These are phyloP conservation scores for Senna tora DNA, from an alignment of 306 rosid genomes.

Conservation along the genomic window DNA sequence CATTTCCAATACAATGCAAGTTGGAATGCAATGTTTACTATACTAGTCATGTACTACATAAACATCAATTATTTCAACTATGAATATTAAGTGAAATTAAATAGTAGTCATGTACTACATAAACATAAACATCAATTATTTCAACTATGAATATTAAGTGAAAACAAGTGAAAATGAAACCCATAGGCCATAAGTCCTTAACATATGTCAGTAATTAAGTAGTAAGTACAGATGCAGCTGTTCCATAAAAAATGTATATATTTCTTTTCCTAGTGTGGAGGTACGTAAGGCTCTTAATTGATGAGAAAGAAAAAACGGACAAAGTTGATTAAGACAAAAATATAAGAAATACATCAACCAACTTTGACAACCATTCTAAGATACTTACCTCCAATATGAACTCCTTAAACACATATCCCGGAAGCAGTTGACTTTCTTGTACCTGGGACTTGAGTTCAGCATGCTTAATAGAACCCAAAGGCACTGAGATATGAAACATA, in stretches of 20 bases:
- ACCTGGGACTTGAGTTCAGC: constrained; percentile 40
- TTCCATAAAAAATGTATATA: no score
- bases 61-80: neutral
- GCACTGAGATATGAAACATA: constrained; percentile 38
- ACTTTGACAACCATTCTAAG: neutral
- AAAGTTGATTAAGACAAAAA: neutral
- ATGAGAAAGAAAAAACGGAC: neutral
- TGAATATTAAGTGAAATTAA: no score
- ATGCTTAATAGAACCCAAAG: constrained; percentile 40
- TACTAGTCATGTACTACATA: neutral
- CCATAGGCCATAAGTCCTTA: no score
- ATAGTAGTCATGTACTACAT: no score
- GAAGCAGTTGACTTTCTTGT: constrained; percentile 40
- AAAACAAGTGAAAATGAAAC: no score
- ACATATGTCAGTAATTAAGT: no score
- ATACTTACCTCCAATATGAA: constrained; percentile 54
- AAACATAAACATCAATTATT: no score
- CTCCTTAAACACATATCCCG: constrained; percentile 48
- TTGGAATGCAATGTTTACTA: neutral
- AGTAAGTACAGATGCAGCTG: no score
- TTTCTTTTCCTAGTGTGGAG: no score
- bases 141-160: no score
- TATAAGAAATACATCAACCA: constrained; percentile 12
- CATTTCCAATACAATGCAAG: constrained; percentile 8
- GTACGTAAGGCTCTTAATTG: no score